Conservation (phyloP, 2,329 filamentous ascomycete species). For the Aspergillus ibericus region DNA sequence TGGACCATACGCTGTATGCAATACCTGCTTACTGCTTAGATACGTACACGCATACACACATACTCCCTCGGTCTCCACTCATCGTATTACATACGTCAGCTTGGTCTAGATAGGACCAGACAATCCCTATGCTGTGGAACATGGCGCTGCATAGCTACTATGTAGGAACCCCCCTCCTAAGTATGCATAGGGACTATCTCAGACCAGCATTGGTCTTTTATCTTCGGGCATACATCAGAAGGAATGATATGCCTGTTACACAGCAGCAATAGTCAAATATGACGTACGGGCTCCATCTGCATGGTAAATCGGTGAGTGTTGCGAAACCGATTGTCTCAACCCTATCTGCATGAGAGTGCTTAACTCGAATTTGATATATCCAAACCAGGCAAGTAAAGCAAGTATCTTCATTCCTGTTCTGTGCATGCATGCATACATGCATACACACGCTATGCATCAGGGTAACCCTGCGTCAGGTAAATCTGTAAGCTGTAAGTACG, state of each 20-base stretch:
- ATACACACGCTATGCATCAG: background rate
- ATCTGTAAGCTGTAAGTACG: background rate
- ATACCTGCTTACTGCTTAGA: background rate
- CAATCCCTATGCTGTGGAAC: conserved; percentile 7
- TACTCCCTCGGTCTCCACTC: background rate
- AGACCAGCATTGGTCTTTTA: background rate
- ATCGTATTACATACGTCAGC: background rate
- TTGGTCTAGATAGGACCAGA: background rate
- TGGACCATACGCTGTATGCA: too few relatives aligned
- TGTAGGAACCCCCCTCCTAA: background rate
- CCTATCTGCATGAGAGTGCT: background rate
- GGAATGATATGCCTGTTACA: background rate
- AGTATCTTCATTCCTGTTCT: background rate
- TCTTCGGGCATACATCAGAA: background rate
- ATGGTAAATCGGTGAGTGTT: background rate
- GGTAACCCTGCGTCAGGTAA: background rate
- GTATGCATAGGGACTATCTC: background rate
- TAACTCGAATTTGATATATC: background rate
- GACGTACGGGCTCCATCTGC: background rate
- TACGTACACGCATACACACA: background rate
- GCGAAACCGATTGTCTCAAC: background rate
- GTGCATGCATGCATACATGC: background rate
- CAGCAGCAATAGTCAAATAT: conserved; percentile 1
- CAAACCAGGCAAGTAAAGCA: background rate
- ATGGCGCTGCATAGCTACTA: background rate